A percentile compares a stretch with the other conserved stretches of the same genome.
phyloP scores from a whole-genome alignment of 805 yeast species.

The Metschnikowia cerradonensis region DNA sequence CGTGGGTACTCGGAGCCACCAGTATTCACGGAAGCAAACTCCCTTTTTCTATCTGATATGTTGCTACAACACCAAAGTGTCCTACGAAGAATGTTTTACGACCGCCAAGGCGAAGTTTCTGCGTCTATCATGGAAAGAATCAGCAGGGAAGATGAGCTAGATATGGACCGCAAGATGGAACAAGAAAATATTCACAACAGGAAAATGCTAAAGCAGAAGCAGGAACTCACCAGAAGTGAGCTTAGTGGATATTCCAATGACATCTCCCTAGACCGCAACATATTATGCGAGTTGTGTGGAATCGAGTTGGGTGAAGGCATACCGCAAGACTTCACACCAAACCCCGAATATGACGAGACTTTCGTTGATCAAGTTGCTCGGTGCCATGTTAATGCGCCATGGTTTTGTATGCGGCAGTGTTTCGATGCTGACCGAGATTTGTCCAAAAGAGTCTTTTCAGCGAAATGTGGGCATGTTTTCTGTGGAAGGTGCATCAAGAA shows the following conservation, averaged over 20 bases:
- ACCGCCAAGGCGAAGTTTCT: slow-evolving; percentile 12
- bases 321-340: slow-evolving; percentile 46
- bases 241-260: slow-evolving; percentile 28
- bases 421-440: slow-evolving; percentile 54
- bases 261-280: slow-evolving; percentile 17
- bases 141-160: slow-evolving; percentile 38
- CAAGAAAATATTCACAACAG: slow-evolving; percentile 30
- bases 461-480: slow-evolving; percentile 75
- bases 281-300: slow-evolving; percentile 64
- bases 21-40: neutral
- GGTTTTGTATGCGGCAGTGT: slow-evolving; percentile 50
- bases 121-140: slow-evolving; percentile 36
- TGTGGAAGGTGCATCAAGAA: slow-evolving; percentile 82
- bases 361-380: slow-evolving; percentile 23
- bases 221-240: slow-evolving; percentile 22
- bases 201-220: slow-evolving; percentile 27
- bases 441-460: slow-evolving; percentile 62
- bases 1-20: neutral
- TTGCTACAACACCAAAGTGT: slow-evolving; percentile 7
- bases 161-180: slow-evolving; percentile 29
- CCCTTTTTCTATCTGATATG: slow-evolving; percentile 5
- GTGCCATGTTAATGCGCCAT: slow-evolving; percentile 54
- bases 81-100: slow-evolving; percentile 4
- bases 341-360: slow-evolving; percentile 26
- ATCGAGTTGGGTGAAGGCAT: slow-evolving; percentile 70